Base-by-base conservation (phyloP, 805 yeast genomes). In the Wickerhamiella sorbophila region DNA sequence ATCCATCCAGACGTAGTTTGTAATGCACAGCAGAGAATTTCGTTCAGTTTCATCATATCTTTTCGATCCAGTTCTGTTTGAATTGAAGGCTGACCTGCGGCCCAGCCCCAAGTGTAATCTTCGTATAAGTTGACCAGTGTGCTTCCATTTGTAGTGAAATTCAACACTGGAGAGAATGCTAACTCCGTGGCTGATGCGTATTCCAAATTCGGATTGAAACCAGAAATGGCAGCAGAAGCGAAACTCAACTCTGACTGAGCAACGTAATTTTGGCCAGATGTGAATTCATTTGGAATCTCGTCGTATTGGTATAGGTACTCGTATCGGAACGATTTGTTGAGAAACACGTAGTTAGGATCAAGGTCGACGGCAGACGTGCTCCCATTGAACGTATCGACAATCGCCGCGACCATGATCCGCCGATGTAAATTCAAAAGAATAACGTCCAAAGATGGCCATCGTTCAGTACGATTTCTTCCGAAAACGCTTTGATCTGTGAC, bases 101-200 rank as follows among this genome's bases (percentile, higher is more conserved):
- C 71, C 95, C 95, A 86, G 1, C 88, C 71, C 95, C 95, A 86
- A 12, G 55, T 6, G 69, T 55, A 14, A 5, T 18, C 8, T 9
- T 47, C 14, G 55, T 48, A 36, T 50, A 12, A 58, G 29, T 35
- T 17, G 12, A 33, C 15, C 19, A 59, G 37, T 4, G 44, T 43
- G 3, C 32, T 17, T 16, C 44, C 24, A 14, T 36, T 34, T 4
- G 51, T 17, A 10, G 66, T 48, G 48, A 72, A 39, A 60, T 70
- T 60, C 22, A 85, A 55, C 0, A 84, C 67, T 0, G 94, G 85
- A 0, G 82, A 68, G 41, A 63, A 70, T 0, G 95, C 96, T 50
- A 78, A 67, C 17, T 58, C 44, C 4, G 76, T 55, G 4, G 47
- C 46, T 3, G 15, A 3, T 8, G n/a, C 10, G 49, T 51, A 52